phyloP scores from a whole-genome alignment of 768 basidiomycete genomes.

The Scleroderma bovista region DNA sequence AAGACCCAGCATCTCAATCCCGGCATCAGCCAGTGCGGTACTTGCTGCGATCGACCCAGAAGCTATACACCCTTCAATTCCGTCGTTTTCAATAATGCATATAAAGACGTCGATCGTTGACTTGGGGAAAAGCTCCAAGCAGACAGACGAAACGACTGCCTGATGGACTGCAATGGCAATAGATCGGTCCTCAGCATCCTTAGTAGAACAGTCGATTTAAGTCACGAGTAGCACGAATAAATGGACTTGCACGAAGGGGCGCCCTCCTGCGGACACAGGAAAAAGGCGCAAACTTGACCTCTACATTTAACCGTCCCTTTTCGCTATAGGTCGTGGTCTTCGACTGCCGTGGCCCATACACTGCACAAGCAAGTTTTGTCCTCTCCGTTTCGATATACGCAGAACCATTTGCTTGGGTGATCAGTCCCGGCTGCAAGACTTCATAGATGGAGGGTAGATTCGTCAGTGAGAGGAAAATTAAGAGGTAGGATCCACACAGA shows the following conservation, averaged over 20 bases:
- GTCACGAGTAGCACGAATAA: neutral
- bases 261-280: constrained; percentile 73
- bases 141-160: constrained; percentile 75
- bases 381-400: constrained; percentile 92
- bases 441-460: constrained; percentile 4
- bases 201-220: constrained; percentile 7
- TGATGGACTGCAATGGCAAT: constrained; percentile 82
- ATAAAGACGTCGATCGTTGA: constrained; percentile 90
- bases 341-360: constrained; percentile 89
- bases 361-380: constrained; percentile 93
- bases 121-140: constrained; percentile 90
- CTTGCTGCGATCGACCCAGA: constrained; percentile 84
- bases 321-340: constrained; percentile 81
- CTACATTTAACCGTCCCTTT: constrained; percentile 84
- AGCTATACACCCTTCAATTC: constrained; percentile 83
- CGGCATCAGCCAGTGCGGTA: constrained; percentile 87
- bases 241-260: constrained; percentile 71
- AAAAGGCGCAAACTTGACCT: constrained; percentile 96
- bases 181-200: constrained; percentile 94
- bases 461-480: no score
- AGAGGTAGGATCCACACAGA: constrained; percentile 66
- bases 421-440: constrained; percentile 89
- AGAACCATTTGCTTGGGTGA: constrained; percentile 92
- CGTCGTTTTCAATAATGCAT: constrained; percentile 87
- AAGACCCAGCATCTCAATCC: constrained; percentile 86